Percentiles rank a stretch among this genome's conserved stretches.
Evolutionary conservation across 805 yeast genomes (phyloP).

Genomic region (Myxozyma geophila): DNA sequence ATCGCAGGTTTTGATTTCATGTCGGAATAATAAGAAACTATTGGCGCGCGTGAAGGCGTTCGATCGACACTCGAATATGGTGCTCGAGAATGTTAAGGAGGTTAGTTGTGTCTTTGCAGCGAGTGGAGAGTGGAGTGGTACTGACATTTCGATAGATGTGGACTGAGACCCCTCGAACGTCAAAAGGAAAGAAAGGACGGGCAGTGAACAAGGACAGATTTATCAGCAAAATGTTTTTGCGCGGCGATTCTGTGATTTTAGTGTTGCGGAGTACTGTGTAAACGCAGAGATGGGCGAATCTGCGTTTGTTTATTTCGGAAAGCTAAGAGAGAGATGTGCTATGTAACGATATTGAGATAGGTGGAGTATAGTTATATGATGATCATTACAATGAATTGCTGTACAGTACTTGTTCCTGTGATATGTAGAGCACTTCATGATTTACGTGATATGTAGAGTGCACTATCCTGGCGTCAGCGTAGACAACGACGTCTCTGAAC

Average conservation of each 20-base stretch:
- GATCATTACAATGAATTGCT: too few species aligned
- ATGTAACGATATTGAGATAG: too few species aligned
- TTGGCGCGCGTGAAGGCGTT: constrained; percentile 90
- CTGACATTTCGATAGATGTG: constrained; percentile 49
- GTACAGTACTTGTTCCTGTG: too few species aligned
- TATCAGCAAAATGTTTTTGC: constrained; percentile 82
- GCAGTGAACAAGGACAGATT: constrained; percentile 74
- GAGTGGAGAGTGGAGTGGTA: neutral
- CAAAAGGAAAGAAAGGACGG: constrained; percentile 73
- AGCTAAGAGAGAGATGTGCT: too few species aligned
- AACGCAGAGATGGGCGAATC: neutral
- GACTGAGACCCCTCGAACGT: constrained; percentile 64
- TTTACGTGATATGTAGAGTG: too few species aligned
- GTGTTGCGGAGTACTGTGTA: constrained; percentile 56
- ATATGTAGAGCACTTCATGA: too few species aligned
- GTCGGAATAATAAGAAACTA: constrained; percentile 91
- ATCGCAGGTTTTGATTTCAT: constrained; percentile 80
- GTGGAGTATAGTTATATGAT: too few species aligned
- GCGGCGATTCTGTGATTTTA: constrained; percentile 95
- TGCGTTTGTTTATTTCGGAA: too few species aligned
- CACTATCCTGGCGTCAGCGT: too few species aligned
- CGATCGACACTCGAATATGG: constrained; percentile 94
- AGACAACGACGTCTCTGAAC: too few species aligned
- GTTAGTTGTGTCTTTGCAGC: constrained; percentile 41
- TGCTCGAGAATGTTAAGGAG: constrained; percentile 89